A percentile compares a stretch with the other conserved stretches of the same genome.
These are phyloP conservation scores for Pezizomycotina sp. DNA, from an alignment of 2,329 filamentous ascomycete species.

Conservation along the genomic window DNA sequence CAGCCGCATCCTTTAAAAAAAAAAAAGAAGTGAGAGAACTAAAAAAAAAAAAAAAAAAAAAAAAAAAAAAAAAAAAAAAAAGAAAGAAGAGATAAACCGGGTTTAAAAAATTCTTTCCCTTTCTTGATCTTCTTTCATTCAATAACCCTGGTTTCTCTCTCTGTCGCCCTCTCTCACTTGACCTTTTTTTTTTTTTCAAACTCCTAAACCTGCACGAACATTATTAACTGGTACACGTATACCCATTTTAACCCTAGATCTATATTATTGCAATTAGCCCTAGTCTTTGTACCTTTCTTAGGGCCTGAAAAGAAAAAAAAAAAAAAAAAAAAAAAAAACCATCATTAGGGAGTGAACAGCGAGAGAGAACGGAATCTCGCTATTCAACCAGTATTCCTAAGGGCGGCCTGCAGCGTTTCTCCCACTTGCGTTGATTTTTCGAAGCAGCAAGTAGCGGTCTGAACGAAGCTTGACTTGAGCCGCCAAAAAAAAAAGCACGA, in stretches of 20 bases:
- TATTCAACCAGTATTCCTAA: too few relatives aligned
- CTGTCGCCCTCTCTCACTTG: slow-evolving; percentile 6
- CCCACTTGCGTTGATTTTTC: too few relatives aligned
- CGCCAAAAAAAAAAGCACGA: too few relatives aligned
- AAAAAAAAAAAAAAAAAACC: too few relatives aligned
- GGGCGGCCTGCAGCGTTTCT: too few relatives aligned
- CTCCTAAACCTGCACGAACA: background rate
- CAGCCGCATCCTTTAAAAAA: too few relatives aligned
- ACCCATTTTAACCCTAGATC: slow-evolving; percentile 2
- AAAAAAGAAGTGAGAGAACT: too few relatives aligned
- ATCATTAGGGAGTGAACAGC: too few relatives aligned
- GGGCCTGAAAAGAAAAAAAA: too few relatives aligned
- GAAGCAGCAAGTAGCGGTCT: too few relatives aligned
- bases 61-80: slow-evolving; percentile 3
- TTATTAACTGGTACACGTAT: slow-evolving; percentile 1
- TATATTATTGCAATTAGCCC: background rate
- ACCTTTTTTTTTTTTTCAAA: background rate
- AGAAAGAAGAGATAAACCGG: background rate
- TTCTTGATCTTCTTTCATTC: slow-evolving; percentile 1
- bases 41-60: slow-evolving; percentile 19
- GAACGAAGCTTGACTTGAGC: too few relatives aligned
- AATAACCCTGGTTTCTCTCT: slow-evolving; percentile 3
- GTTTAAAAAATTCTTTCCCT: background rate
- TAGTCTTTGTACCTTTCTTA: background rate
- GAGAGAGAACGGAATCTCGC: too few relatives aligned